These are phyloP conservation scores for Kandelia obovata DNA, from an alignment of 345 rosid genomes.

Conservation along the genomic window DNA sequence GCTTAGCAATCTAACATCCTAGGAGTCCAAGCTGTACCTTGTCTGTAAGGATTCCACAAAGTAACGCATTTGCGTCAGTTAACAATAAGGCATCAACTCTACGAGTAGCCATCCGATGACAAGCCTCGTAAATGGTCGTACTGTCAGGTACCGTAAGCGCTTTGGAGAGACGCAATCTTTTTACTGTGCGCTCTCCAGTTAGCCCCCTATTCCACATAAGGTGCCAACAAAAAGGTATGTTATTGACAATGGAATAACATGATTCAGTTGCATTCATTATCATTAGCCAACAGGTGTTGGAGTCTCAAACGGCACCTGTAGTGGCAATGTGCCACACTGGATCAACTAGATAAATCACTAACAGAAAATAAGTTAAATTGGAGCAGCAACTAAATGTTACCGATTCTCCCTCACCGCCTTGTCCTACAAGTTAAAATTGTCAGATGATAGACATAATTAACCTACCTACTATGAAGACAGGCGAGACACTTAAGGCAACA, in stretches of 20 bases:
- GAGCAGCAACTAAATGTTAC: not conserved
- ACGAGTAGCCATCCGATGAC: constrained; percentile 93
- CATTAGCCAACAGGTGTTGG: not conserved
- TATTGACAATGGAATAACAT: not conserved
- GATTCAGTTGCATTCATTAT: not conserved
- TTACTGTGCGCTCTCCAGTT: constrained; percentile 91
- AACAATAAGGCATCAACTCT: constrained; percentile 88
- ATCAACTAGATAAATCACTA: not conserved
- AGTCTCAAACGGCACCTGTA: no score
- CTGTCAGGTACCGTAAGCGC: constrained; percentile 90
- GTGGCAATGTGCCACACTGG: no score
- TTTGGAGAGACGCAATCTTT: constrained; percentile 77
- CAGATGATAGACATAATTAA: not conserved
- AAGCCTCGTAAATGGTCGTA: constrained; percentile 77
- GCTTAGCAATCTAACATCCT: not conserved
- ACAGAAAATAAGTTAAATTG: not conserved
- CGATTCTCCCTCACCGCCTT: not conserved
- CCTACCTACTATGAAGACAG: no score
- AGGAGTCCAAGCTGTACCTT: constrained; percentile 46
- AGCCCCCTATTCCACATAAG: constrained; percentile 53
- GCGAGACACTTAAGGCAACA: no score
- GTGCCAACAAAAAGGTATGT: constrained; percentile 3
- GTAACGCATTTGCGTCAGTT: constrained; percentile 88
- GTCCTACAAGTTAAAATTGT: not conserved
- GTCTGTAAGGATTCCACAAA: constrained; percentile 98